phyloP scores from a whole-genome alignment of 768 basidiomycete genomes.

The Tricholoma saponaceum region DNA sequence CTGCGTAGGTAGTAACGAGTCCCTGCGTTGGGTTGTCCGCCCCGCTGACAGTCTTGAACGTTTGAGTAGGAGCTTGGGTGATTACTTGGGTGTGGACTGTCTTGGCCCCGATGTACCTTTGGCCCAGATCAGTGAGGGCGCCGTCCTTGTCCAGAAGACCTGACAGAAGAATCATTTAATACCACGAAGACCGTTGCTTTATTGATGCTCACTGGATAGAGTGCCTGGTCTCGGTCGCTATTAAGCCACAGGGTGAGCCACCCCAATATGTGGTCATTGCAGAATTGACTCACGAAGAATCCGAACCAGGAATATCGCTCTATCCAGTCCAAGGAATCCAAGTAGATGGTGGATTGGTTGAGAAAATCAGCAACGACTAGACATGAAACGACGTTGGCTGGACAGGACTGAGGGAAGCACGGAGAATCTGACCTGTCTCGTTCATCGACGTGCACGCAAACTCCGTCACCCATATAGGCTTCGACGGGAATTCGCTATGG shows the following conservation, averaged over 20 bases:
- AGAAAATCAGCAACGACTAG: conserved; percentile 48
- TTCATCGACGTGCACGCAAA: conserved; percentile 53
- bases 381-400: neutral
- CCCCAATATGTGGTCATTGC: neutral
- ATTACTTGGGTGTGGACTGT: conserved; percentile 37
- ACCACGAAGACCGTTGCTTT: neutral
- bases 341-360: conserved; percentile 51
- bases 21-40: conserved; percentile 32
- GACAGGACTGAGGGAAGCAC: neutral
- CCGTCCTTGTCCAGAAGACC: conserved; percentile 43
- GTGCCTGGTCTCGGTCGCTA: conserved; percentile 38
- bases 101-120: conserved; percentile 42
- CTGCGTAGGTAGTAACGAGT: conserved; percentile 32
- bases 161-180: no score
- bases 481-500: conserved; percentile 43
- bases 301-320: conserved; percentile 70
- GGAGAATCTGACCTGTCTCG: conserved; percentile 27
- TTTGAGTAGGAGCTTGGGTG: conserved; percentile 20
- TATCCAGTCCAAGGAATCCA: conserved; percentile 53
- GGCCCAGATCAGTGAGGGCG: conserved; percentile 39
- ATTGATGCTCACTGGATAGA: conserved; percentile 35
- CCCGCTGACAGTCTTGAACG: conserved; percentile 30
- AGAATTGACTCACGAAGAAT: conserved; percentile 31
- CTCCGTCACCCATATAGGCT: conserved; percentile 63
- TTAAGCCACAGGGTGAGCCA: neutral